Conservation (phyloP, 345 rosid genomes). For the Eucalyptus lansdowneana region DNA sequence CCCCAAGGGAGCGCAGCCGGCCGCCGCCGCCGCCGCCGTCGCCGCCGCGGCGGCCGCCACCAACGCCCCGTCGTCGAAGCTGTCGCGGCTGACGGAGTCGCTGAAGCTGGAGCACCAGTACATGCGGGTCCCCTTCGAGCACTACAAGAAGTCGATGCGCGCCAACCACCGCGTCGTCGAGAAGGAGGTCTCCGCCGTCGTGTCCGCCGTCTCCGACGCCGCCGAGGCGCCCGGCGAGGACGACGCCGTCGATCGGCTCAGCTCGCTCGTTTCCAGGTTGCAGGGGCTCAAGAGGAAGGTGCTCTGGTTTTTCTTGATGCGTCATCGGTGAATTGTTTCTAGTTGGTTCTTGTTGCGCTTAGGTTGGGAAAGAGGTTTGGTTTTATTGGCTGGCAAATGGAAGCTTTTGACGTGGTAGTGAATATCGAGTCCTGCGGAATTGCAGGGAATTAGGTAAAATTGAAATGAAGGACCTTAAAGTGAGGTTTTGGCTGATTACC, state of each 20-base stretch:
- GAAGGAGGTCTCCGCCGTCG: constrained; percentile 71
- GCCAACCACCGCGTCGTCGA: constrained; percentile 66
- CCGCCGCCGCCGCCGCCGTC: constrained; percentile 13
- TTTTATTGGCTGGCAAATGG: background rate
- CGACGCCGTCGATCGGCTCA: constrained; percentile 62
- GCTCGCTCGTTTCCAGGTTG: constrained; percentile 74
- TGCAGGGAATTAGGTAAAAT: background rate
- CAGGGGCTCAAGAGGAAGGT: constrained; percentile 98
- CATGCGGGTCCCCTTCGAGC: constrained; percentile 91
- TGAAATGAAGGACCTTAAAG: background rate
- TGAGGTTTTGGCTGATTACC: background rate
- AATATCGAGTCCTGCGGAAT: background rate
- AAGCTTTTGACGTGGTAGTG: background rate
- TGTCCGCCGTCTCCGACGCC: constrained; percentile 45
- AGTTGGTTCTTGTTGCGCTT: background rate
- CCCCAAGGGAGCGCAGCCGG: background rate
- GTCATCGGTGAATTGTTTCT: background rate
- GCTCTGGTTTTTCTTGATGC: background rate
- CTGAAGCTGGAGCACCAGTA: constrained; percentile 87
- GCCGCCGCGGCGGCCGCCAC: constrained; percentile 2
- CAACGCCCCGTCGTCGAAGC: constrained; percentile 31
- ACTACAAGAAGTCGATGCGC: constrained; percentile 90
- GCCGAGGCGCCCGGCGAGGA: constrained; percentile 60
- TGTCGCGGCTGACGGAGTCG: constrained; percentile 63
- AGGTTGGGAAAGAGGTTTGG: background rate